Evolutionary conservation across 2,329 filamentous ascomycete species (phyloP).

Genomic region (Laburnicola sp.): DNA sequence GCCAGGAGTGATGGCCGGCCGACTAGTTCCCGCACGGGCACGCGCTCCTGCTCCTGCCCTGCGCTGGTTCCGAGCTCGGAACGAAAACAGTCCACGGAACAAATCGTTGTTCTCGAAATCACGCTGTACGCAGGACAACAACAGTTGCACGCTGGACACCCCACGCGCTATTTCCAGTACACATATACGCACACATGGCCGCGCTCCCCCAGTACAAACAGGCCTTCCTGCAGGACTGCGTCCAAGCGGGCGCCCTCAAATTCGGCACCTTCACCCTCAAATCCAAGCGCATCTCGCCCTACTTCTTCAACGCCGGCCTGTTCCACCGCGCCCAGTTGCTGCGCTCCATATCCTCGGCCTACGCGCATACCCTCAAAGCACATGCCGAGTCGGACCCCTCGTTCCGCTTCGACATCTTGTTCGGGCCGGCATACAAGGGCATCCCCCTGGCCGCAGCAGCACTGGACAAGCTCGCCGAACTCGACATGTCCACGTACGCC

Average conservation of each 20-base stretch:
- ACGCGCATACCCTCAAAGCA: conserved; percentile 65
- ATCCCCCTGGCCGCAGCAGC: conserved; percentile 85
- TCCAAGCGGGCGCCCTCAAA: conserved; percentile 70
- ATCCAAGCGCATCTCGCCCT: conserved; percentile 85
- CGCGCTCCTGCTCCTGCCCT: background rate
- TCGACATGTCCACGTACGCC: conserved; percentile 68
- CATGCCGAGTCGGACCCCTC: conserved; percentile 47
- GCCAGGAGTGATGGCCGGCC: conserved; percentile 33
- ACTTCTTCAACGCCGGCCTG: conserved; percentile 96
- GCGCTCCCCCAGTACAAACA: conserved; percentile 58
- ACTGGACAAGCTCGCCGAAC: conserved; percentile 71
- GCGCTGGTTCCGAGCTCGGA: conserved; percentile 38
- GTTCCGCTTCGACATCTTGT: conserved; percentile 80
- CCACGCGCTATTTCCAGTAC: no score
- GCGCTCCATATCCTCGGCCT: conserved; percentile 76
- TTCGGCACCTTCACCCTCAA: conserved; percentile 90
- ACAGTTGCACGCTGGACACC: no score
- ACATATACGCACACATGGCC: no score
- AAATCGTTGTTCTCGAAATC: no score
- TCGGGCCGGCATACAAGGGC: conserved; percentile 95
- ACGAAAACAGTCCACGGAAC: conserved; percentile 17
- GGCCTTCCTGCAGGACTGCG: conserved; percentile 70
- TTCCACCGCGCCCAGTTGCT: conserved; percentile 83
- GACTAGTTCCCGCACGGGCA: conserved; percentile 25
- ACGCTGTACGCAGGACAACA: no score